Conservation (phyloP, 2,329 filamentous ascomycete genomes). For the Ascochyta clinopodiicola region DNA sequence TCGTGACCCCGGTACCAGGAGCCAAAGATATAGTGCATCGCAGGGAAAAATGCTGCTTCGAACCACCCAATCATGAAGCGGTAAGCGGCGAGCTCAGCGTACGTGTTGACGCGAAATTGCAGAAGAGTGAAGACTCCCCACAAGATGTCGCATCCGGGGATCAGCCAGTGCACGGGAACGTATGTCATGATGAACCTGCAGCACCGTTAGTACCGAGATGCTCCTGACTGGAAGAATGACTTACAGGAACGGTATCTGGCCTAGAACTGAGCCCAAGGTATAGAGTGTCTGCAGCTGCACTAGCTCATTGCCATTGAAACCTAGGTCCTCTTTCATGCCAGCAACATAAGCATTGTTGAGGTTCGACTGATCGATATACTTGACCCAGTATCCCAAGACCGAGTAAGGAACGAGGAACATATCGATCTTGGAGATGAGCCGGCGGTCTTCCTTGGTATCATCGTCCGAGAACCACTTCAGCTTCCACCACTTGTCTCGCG, state of each 20-base stretch:
- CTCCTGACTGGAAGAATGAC: not conserved
- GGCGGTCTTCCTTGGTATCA: slow-evolving; percentile 57
- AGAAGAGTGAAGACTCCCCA: slow-evolving; percentile 64
- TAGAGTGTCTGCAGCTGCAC: slow-evolving; percentile 62
- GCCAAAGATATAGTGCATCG: slow-evolving; percentile 22
- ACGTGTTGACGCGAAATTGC: slow-evolving; percentile 57
- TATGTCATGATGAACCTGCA: slow-evolving; percentile 49
- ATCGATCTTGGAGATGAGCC: slow-evolving; percentile 61
- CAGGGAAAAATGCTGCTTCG: slow-evolving; percentile 51
- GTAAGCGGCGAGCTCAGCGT: slow-evolving; percentile 58
- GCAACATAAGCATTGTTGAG: slow-evolving; percentile 63
- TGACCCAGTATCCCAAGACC: slow-evolving; percentile 62
- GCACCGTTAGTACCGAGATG: not conserved
- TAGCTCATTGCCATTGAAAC: slow-evolving; percentile 59
- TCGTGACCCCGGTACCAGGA: slow-evolving; percentile 56
- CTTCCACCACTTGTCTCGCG: slow-evolving; percentile 21
- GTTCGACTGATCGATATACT: slow-evolving; percentile 62
- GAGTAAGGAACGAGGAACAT: slow-evolving; percentile 61
- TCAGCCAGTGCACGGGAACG: slow-evolving; percentile 56
- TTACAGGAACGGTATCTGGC: slow-evolving; percentile 58
- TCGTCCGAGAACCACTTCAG: slow-evolving; percentile 33
- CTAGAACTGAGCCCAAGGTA: slow-evolving; percentile 56
- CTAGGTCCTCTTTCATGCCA: slow-evolving; percentile 59
- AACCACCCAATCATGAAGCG: slow-evolving; percentile 62
- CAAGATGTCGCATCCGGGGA: slow-evolving; percentile 57